Evolutionary conservation across 2,329 filamentous ascomycete genomes (phyloP).

Genomic region (Sporothrix euskadiensis): DNA sequence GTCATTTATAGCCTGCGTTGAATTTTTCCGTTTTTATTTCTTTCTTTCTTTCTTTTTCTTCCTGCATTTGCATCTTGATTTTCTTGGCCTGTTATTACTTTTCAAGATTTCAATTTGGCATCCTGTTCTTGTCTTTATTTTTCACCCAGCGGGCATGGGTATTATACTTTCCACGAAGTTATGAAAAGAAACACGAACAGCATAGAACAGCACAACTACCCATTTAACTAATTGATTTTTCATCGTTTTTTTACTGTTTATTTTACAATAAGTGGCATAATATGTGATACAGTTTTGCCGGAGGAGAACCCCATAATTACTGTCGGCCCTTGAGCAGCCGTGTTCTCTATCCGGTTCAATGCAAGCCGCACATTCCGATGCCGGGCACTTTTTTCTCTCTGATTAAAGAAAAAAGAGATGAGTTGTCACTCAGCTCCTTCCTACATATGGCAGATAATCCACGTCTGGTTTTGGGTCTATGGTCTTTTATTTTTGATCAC

Average conservation of each 20-base stretch:
- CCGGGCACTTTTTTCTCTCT: neutral
- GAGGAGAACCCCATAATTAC: neutral
- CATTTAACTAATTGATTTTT: neutral
- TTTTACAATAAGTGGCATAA: neutral
- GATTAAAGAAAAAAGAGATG: neutral
- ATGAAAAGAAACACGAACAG: neutral
- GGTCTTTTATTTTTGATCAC: slow-evolving; percentile 2
- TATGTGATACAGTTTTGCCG: neutral
- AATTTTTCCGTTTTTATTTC: neutral
- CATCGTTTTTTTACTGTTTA: too few species aligned
- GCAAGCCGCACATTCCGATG: neutral
- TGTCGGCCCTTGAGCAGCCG: slow-evolving; percentile 3
- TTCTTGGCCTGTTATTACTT: neutral
- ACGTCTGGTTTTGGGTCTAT: neutral
- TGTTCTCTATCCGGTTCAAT: slow-evolving; percentile 3
- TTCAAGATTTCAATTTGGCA: neutral
- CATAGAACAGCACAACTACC: slow-evolving; percentile 1
- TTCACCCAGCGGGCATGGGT: neutral
- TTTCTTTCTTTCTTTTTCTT: neutral
- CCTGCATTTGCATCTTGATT: neutral
- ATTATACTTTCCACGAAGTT: neutral
- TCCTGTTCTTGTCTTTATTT: neutral
- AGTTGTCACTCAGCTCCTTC: neutral
- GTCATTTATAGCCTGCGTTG: neutral
- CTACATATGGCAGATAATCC: neutral